Evolutionary conservation across 192 early-diverging fungal genomes (phyloP).

Genomic region (Coemansia sp.): DNA sequence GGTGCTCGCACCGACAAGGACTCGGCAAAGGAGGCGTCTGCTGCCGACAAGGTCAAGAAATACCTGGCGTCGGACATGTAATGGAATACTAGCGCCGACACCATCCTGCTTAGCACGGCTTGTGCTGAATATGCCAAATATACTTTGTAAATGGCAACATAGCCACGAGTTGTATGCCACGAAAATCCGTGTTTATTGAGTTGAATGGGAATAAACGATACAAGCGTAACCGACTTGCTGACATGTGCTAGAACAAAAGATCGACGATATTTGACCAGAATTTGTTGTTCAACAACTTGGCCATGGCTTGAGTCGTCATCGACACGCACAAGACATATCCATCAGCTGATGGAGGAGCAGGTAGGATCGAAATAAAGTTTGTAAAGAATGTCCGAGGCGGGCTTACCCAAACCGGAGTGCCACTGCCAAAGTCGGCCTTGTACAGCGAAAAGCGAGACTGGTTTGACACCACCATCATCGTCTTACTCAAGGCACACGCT

Average conservation of each 20-base stretch:
- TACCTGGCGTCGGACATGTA: too few relatives aligned
- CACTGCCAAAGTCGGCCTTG: constrained; percentile 26
- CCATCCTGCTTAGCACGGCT: too few relatives aligned
- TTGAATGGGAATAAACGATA: too few relatives aligned
- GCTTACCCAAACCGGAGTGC: constrained; percentile 9
- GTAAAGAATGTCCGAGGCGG: not conserved
- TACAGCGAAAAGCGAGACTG: constrained; percentile 21
- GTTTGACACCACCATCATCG: constrained; percentile 9
- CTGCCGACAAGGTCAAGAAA: constrained; percentile 34
- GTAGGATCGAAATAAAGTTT: not conserved
- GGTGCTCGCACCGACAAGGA: constrained; percentile 53
- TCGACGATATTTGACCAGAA: not conserved
- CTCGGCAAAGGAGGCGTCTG: constrained; percentile 23
- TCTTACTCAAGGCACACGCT: not conserved
- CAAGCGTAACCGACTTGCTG: too few relatives aligned
- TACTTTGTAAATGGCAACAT: too few relatives aligned
- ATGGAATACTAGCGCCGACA: too few relatives aligned
- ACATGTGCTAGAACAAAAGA: not conserved
- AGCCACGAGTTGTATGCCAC: too few relatives aligned
- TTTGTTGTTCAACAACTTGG: not conserved
- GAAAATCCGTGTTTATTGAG: too few relatives aligned
- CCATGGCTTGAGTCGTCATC: not conserved
- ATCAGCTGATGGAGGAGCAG: not conserved
- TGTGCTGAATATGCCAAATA: too few relatives aligned
- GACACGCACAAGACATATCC: constrained; percentile 7